A percentile compares a stretch with the other conserved stretches of the same genome.
phyloP scores from a whole-genome alignment of 129 eudicot genomes.

The Escallonia herrerae region DNA sequence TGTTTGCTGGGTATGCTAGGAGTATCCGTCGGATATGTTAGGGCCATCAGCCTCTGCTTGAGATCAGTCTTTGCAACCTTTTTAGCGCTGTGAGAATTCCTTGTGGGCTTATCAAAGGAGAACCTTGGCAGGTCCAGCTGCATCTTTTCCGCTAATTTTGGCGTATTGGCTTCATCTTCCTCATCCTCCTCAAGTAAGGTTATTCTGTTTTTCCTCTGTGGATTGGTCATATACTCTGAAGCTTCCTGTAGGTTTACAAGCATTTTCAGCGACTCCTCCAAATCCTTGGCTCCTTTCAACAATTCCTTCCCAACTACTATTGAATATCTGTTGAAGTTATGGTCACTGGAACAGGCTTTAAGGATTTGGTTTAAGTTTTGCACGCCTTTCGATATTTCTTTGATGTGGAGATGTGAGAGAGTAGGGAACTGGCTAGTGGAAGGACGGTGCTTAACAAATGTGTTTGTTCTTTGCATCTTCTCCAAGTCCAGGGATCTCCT shows the following conservation, averaged over 20 bases:
- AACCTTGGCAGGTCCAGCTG: conserved; percentile 61
- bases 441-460: conserved; percentile 16
- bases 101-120: conserved; percentile 64
- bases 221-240: conserved; percentile 35
- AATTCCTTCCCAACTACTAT: conserved; percentile 69
- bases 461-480: conserved; percentile 22
- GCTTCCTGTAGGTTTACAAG: conserved; percentile 84
- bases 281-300: conserved; percentile 74
- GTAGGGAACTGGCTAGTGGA: conserved; percentile 35
- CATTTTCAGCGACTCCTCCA: conserved; percentile 83
- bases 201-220: conserved; percentile 49
- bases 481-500: conserved; percentile 38
- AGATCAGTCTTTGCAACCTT: conserved; percentile 11
- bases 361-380: conserved; percentile 68
- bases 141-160: conserved; percentile 23
- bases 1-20: conserved; percentile 12
- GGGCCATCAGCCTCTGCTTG: conserved; percentile 20
- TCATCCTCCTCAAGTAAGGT: conserved; percentile 71
- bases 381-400: conserved; percentile 78
- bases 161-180: conserved; percentile 26
- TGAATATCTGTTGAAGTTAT: conserved; percentile 38
- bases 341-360: conserved; percentile 48
- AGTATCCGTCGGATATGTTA: conserved; percentile 21
- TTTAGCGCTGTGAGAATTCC: conserved; percentile 17
- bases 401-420: conserved; percentile 54